A percentile compares a stretch with the other conserved stretches of the same genome.
phyloP scores from a whole-genome alignment of 306 rosid genomes.

The Lagenaria siceraria region DNA sequence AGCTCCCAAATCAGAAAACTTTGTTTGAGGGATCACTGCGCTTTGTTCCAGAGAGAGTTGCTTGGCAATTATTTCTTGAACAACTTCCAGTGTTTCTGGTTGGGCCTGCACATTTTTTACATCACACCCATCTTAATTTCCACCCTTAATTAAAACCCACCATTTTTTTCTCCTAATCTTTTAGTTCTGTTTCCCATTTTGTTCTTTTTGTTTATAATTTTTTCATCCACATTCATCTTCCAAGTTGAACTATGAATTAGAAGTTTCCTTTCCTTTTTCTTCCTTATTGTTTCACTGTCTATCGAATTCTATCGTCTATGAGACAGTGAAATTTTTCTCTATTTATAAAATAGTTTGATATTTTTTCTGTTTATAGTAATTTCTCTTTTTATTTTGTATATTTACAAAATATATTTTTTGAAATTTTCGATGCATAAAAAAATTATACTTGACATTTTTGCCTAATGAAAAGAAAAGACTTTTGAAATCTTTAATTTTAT shows the following conservation, averaged over 20 bases:
- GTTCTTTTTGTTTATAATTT: background rate
- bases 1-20: constrained; percentile 57
- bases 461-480: background rate
- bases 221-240: background rate
- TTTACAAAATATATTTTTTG: too few relatives aligned
- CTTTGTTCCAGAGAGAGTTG: constrained; percentile 52
- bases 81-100: constrained; percentile 39
- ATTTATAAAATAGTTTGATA: too few relatives aligned
- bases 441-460: background rate
- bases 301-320: too few relatives aligned
- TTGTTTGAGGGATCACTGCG: constrained; percentile 36
- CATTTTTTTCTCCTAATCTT: background rate
- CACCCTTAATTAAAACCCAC: background rate
- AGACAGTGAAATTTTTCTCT: too few relatives aligned
- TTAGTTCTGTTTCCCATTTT: too few relatives aligned
- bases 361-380: too few relatives aligned
- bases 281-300: background rate
- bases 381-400: too few relatives aligned
- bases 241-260: too few relatives aligned
- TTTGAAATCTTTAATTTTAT: background rate
- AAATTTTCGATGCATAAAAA: too few relatives aligned
- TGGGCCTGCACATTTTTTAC: constrained; percentile 24
- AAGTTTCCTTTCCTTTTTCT: background rate
- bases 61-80: constrained; percentile 44
- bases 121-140: background rate